Evolutionary conservation across 2,329 filamentous ascomycete genomes (phyloP), one percentile per base, ranked within the genome.

Genomic region (Ceratocystis alfenasii): DNA sequence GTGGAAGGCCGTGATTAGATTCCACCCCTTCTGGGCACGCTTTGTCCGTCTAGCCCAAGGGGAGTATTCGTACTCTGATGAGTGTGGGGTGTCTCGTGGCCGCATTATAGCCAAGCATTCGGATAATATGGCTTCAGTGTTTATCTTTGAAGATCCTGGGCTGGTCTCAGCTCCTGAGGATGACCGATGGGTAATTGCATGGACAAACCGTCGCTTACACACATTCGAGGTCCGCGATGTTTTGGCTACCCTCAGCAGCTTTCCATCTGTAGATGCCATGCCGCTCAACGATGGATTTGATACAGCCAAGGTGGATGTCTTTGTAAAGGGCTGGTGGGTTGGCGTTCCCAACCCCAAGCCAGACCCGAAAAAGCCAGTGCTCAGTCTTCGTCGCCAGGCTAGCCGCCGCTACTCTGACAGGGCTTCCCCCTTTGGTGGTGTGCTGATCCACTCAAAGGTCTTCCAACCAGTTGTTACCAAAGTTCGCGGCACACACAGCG

Each of bases 131-230:
- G 17, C 5, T 12, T 10, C 28, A 2, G n/a, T 69, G 6, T 70
- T 66, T 12, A 55, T 67, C 33, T 66, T 70, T 48, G 46, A 66
- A 17, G 67, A 70, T 36, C 67, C 67, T 2, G 48, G 64, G 17
- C 62, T 65, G 33, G 61, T 59, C 25, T 65, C 65, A 5, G 30
- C 46, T 20, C 65, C 66, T 0, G 28, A 62, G 15, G 33, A 67
- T n/a, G 69, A 70, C 48, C 20, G 41, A 5, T 67, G 53, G 44
- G 65, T 69, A 3, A 45, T 69, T 53, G 62, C 69, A 8, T 41
- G 33, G 12, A 53, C 48, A 5, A 67, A 67, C 45, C 69, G 68
- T 1, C 63, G 61, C 5, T 57, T 70, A 6, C 60, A 68, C 7
- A 45, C 25, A 1, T 69, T 69, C 10, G 68, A 69, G 48, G 3